Evolutionary conservation across 352 stramenopile genomes (phyloP).

Genomic region (Phytophthora agathidicida): DNA sequence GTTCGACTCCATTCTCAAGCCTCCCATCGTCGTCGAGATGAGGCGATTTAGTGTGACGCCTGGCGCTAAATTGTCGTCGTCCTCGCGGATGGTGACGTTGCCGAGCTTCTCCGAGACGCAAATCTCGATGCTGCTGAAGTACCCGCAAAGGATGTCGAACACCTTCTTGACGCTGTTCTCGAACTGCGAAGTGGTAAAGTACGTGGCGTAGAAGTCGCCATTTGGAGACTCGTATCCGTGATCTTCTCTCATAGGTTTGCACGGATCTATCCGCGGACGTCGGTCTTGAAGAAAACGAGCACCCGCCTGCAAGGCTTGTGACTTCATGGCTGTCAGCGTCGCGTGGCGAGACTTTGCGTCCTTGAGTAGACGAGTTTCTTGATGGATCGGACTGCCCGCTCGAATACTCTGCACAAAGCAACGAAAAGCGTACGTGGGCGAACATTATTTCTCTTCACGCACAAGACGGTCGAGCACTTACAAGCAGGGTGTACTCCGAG

Average conservation of each 20-base stretch:
- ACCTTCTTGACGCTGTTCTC: slow-evolving; percentile 43
- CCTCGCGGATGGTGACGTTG: slow-evolving; percentile 51
- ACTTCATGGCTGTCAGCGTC: slow-evolving; percentile 25
- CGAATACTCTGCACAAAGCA: slow-evolving; percentile 30
- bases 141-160: slow-evolving; percentile 45
- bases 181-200: slow-evolving; percentile 31
- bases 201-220: slow-evolving; percentile 32
- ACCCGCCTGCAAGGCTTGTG: slow-evolving; percentile 12
- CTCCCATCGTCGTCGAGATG: slow-evolving; percentile 28
- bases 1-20: slow-evolving; percentile 49
- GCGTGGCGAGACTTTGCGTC: slow-evolving; percentile 4
- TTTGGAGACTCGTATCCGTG: slow-evolving; percentile 30
- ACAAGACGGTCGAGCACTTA: slow-evolving; percentile 7
- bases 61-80: slow-evolving; percentile 36
- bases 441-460: too few relatives aligned
- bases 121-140: slow-evolving; percentile 52
- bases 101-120: slow-evolving; percentile 51
- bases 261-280: slow-evolving; percentile 20
- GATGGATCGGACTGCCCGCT: slow-evolving; percentile 35
- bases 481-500: slow-evolving; percentile 34
- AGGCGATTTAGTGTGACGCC: slow-evolving; percentile 44
- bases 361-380: slow-evolving; percentile 19
- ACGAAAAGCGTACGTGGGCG: too few relatives aligned
- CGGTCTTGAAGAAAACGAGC: slow-evolving; percentile 33
- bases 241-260: slow-evolving; percentile 35